phyloP scores from a whole-genome alignment of 148 eudicot genomes.

The Rhododendron williamsianum region DNA sequence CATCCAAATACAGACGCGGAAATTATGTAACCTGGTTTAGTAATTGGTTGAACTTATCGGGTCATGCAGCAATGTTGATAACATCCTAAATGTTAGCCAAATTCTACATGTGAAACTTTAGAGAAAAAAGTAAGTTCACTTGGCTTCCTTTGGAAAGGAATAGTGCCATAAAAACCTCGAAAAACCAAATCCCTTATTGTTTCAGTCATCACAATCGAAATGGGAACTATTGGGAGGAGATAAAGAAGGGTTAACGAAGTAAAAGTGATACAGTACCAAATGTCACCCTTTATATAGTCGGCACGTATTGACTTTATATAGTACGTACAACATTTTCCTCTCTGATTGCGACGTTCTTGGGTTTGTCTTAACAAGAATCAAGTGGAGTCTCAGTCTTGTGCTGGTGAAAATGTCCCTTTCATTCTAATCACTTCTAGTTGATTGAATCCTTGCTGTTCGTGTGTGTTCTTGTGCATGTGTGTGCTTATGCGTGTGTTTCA shows the following conservation, averaged over 20 bases:
- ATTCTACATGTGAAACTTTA: neutral
- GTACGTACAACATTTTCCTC: neutral
- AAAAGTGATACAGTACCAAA: neutral
- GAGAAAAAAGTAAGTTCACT: neutral
- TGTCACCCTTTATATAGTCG: neutral
- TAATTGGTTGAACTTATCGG: neutral
- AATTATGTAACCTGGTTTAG: neutral
- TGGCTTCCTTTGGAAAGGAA: neutral
- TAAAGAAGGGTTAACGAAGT: neutral
- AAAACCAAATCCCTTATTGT: neutral
- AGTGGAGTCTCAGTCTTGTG: neutral
- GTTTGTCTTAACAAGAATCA: neutral
- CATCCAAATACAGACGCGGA: neutral
- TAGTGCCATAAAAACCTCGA: neutral
- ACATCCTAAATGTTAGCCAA: neutral
- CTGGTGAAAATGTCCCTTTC: neutral
- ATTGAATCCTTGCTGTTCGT: neutral
- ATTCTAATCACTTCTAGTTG: neutral
- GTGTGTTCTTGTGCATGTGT: neutral
- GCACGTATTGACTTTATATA: neutral
- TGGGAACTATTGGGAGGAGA: neutral
- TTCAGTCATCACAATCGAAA: neutral
- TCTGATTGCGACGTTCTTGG: neutral
- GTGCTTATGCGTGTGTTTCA: neutral
- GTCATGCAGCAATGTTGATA: neutral